Conservation (phyloP, 108 stramenopile species). For the Pelagomonas calceolata region DNA sequence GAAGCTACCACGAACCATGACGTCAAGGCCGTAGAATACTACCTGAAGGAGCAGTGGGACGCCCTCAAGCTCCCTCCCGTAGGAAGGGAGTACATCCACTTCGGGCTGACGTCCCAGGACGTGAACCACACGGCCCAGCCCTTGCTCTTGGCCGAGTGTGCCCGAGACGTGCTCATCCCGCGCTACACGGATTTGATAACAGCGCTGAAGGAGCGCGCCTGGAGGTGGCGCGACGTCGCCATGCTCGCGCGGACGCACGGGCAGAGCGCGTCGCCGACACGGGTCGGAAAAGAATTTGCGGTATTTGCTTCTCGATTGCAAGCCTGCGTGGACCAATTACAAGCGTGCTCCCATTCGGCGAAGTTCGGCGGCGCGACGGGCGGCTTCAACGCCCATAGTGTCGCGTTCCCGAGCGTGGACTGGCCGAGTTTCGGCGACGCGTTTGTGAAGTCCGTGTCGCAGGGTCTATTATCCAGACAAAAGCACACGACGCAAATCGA, state of each 20-base stretch:
- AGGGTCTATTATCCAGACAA: neutral
- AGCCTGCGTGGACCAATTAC: neutral
- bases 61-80: neutral
- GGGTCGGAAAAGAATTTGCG: conserved; percentile 24
- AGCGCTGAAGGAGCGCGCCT: neutral
- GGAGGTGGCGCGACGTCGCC: conserved; percentile 2
- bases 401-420: conserved; percentile 17
- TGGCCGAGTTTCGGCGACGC: conserved; percentile 8
- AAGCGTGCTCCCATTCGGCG: conserved; percentile 1
- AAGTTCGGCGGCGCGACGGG: conserved; percentile 25
- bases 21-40: conserved; percentile 29
- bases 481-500: conserved; percentile 26
- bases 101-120: conserved; percentile 22
- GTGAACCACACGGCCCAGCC: conserved; percentile 20
- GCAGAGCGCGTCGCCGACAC: conserved; percentile 23
- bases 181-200: neutral
- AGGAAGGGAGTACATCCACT: conserved; percentile 21
- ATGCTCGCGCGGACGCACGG: conserved; percentile 28
- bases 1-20: conserved; percentile 24
- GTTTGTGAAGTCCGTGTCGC: conserved; percentile 6
- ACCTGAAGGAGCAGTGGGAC: conserved; percentile 17
- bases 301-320: conserved; percentile 13
- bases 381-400: conserved; percentile 12
- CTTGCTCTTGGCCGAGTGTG: neutral
- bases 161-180: conserved; percentile 7